Percentiles rank a stretch among this genome's conserved stretches.
These are phyloP conservation scores for Penicillium macrosclerotiorum DNA, from an alignment of 495 filamentous ascomycete genomes.

Conservation along the genomic window DNA sequence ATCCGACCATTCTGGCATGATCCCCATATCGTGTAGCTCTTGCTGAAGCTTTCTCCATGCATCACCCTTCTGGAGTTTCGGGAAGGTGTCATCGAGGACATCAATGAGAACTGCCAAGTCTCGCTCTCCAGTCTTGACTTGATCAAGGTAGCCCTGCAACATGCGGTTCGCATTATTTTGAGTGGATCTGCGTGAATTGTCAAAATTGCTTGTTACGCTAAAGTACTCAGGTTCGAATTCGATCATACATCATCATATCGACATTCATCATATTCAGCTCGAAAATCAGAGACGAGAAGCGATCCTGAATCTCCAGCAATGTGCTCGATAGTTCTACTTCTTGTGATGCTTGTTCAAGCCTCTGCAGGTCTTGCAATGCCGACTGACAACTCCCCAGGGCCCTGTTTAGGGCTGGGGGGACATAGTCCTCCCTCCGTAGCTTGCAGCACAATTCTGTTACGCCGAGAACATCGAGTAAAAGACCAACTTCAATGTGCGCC, in stretches of 20 bases:
- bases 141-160: slow-evolving; percentile 5
- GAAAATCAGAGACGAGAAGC: slow-evolving; percentile 12
- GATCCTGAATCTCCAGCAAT: slow-evolving; percentile 13
- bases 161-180: slow-evolving; percentile 14
- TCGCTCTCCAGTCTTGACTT: slow-evolving; percentile 6
- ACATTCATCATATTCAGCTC: slow-evolving; percentile 17
- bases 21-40: slow-evolving; percentile 7
- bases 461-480: slow-evolving; percentile 8
- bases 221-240: neutral
- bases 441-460: slow-evolving; percentile 1
- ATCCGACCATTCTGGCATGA: slow-evolving; percentile 6
- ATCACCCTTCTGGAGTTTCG: slow-evolving; percentile 1
- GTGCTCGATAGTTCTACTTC: neutral
- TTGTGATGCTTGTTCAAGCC: slow-evolving; percentile 2
- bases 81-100: neutral
- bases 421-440: neutral
- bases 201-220: no score
- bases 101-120: slow-evolving; percentile 1
- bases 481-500: slow-evolving; percentile 11
- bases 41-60: slow-evolving; percentile 14
- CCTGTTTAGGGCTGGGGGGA: neutral
- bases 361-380: slow-evolving; percentile 13
- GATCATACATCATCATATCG: slow-evolving; percentile 23
- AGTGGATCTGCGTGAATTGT: slow-evolving; percentile 13
- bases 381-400: slow-evolving; percentile 9